Conservation (phyloP, 768 basidiomycete species). For the Mycena haematopus region DNA sequence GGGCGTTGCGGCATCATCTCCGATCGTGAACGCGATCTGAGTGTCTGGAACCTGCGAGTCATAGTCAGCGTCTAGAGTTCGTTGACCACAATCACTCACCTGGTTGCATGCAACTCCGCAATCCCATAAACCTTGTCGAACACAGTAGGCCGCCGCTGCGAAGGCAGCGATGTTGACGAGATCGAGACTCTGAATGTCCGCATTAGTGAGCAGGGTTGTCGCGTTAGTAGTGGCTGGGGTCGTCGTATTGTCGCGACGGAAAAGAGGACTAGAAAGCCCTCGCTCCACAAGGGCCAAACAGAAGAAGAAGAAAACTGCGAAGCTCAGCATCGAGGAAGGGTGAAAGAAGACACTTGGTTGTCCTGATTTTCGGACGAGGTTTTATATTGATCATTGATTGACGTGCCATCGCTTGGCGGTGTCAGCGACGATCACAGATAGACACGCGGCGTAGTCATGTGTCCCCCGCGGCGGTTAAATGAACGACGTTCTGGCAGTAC, state of each 20-base stretch:
- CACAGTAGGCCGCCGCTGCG: conserved; percentile 19
- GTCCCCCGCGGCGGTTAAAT: no score
- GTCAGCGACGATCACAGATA: no score
- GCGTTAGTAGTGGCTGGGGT: background rate
- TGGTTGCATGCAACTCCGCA: conserved; percentile 12
- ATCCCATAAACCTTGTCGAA: conserved; percentile 10
- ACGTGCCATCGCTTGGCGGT: no score
- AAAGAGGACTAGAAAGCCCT: conserved; percentile 15
- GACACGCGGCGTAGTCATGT: no score
- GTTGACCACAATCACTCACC: background rate
- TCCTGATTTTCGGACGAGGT: no score
- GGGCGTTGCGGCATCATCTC: conserved; percentile 15
- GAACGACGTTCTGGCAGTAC: no score
- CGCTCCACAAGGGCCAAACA: conserved; percentile 9
- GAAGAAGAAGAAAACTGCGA: conserved; percentile 6
- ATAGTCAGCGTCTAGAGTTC: background rate
- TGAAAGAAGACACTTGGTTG: background rate
- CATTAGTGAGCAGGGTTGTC: background rate
- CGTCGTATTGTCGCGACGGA: conserved; percentile 1
- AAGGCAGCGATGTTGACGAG: conserved; percentile 17
- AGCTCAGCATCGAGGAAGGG: conserved; percentile 8
- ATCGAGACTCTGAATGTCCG: conserved; percentile 12
- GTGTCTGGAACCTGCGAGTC: conserved; percentile 11
- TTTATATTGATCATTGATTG: no score
- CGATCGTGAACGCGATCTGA: conserved; percentile 14